Evolutionary conservation across 495 filamentous ascomycete species (phyloP).

Genomic region (Aspergillus biplanus): DNA sequence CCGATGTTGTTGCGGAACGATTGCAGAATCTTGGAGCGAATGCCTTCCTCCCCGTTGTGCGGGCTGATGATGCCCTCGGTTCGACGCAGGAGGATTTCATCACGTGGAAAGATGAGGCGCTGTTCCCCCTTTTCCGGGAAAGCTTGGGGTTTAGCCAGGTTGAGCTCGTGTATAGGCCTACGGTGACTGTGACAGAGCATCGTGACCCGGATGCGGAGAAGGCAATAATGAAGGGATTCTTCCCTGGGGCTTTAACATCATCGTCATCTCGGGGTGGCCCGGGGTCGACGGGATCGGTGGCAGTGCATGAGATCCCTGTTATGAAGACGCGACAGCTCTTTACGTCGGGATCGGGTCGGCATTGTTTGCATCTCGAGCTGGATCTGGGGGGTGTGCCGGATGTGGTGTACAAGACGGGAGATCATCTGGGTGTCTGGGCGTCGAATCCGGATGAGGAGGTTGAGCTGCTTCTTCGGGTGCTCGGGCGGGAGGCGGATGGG

Average conservation of each 20-base stretch:
- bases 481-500: constrained; percentile 37
- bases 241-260: neutral
- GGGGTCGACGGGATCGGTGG: neutral
- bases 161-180: constrained; percentile 44
- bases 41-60: constrained; percentile 40
- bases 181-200: constrained; percentile 33
- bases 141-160: constrained; percentile 43
- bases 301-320: constrained; percentile 38
- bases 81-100: constrained; percentile 56
- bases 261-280: neutral
- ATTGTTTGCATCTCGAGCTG: constrained; percentile 56
- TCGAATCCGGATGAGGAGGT: constrained; percentile 63
- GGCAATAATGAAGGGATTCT: neutral
- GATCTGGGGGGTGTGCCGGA: constrained; percentile 48
- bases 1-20: constrained; percentile 42
- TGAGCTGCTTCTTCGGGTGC: constrained; percentile 37
- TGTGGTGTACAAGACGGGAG: constrained; percentile 69
- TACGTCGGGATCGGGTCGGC: constrained; percentile 32
- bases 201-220: neutral
- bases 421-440: constrained; percentile 76
- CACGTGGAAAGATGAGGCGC: constrained; percentile 46
- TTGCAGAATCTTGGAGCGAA: constrained; percentile 44
- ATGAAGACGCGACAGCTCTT: constrained; percentile 44
- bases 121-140: constrained; percentile 42
- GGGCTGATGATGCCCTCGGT: constrained; percentile 52